Conservation (phyloP, 345 rosid species). For the Citrus medica region DNA sequence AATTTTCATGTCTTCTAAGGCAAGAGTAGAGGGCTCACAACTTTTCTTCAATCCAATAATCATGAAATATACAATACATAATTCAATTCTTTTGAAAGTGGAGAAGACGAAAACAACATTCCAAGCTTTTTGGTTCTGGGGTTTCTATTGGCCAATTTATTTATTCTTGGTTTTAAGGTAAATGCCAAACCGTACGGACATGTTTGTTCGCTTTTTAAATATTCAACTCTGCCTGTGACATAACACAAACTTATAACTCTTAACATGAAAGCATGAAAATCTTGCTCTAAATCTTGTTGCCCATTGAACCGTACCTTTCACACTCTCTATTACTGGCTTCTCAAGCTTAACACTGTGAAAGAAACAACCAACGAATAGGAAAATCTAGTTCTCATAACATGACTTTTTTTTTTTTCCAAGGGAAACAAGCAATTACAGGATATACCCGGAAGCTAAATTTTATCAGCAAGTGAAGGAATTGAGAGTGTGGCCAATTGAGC, state of each 20-base stretch:
- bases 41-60: constrained; percentile 11
- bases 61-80: neutral
- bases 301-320: neutral
- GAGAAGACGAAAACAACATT: constrained; percentile 1
- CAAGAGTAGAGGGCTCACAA: constrained; percentile 14
- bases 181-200: constrained; percentile 1
- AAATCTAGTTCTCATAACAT: neutral
- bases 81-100: neutral
- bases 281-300: neutral
- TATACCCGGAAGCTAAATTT: neutral
- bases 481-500: neutral
- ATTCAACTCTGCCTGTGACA: neutral
- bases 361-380: neutral
- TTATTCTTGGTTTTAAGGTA: neutral
- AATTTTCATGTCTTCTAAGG: constrained; percentile 19
- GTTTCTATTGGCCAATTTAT: neutral
- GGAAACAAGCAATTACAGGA: neutral
- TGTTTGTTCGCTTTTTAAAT: neutral
- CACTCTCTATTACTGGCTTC: neutral
- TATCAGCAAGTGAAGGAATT: neutral
- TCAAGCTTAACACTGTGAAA: neutral
- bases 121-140: neutral
- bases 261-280: neutral
- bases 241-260: neutral
- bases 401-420: neutral